phyloP scores from a whole-genome alignment of 2,329 filamentous ascomycete species.

The Thielaviopsis populi region DNA sequence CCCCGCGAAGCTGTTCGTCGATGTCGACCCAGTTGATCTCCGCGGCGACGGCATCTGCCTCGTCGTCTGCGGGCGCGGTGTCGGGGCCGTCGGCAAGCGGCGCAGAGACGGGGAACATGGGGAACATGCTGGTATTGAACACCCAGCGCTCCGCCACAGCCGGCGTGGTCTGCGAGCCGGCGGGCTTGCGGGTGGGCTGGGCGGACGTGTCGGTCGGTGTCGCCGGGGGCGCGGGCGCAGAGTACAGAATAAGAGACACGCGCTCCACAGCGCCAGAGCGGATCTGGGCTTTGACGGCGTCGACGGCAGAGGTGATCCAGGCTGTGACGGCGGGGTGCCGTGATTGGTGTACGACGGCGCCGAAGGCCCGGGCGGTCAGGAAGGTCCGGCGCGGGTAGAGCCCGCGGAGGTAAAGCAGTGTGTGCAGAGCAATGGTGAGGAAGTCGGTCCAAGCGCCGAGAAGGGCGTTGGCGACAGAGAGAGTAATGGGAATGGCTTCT shows the following conservation, averaged over 20 bases:
- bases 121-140: slow-evolving; percentile 12
- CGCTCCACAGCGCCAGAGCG: slow-evolving; percentile 37
- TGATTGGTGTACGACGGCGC: slow-evolving; percentile 69
- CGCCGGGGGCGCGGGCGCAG: slow-evolving; percentile 3
- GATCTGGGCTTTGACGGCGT: slow-evolving; percentile 56
- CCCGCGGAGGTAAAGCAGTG: slow-evolving; percentile 65
- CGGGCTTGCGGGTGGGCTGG: slow-evolving; percentile 9
- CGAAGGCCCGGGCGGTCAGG: slow-evolving; percentile 64
- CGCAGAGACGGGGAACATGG: neutral
- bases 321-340: slow-evolving; percentile 73
- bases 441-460: slow-evolving; percentile 62
- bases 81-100: slow-evolving; percentile 23
- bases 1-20: slow-evolving; percentile 57
- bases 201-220: neutral
- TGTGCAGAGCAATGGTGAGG: slow-evolving; percentile 69
- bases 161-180: neutral
- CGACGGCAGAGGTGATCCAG: slow-evolving; percentile 71
- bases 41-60: slow-evolving; percentile 17
- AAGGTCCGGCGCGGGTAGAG: slow-evolving; percentile 71
- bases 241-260: slow-evolving; percentile 36
- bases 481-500: slow-evolving; percentile 21
- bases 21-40: slow-evolving; percentile 43
- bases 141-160: slow-evolving; percentile 13
- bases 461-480: slow-evolving; percentile 37
- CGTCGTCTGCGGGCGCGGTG: slow-evolving; percentile 16